phyloP scores from a whole-genome alignment of 306 rosid genomes.

The Amphicarpaea edgeworthii region DNA sequence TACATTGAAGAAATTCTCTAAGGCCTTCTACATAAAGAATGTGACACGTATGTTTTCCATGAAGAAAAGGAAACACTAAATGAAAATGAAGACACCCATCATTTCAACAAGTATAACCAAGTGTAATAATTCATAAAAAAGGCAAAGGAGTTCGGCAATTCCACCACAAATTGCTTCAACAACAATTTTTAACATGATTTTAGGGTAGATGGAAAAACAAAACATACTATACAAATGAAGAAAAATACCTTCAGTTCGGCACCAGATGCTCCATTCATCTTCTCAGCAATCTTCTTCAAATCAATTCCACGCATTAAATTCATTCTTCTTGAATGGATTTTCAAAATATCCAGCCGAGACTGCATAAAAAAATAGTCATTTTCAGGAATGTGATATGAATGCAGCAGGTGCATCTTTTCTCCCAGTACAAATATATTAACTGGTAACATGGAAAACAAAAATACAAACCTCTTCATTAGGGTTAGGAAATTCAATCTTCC shows the following conservation, averaged over 20 bases:
- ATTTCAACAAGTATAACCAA: background rate
- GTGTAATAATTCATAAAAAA: background rate
- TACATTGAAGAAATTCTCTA: conserved; percentile 8
- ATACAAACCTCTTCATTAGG: conserved; percentile 86
- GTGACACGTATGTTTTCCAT: too few species aligned
- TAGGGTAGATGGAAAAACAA: conserved; percentile 12
- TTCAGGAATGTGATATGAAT: conserved; percentile 21
- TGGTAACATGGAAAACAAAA: background rate
- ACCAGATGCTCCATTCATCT: conserved; percentile 99
- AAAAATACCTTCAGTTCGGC: conserved; percentile 92
- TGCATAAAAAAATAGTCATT: conserved; percentile 49
- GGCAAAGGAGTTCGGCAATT: background rate
- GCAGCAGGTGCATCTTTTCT: background rate
- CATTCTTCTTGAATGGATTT: conserved; percentile 99
- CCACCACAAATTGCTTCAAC: background rate
- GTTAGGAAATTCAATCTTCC: conserved; percentile 98
- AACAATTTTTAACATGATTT: background rate
- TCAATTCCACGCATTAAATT: conserved; percentile 99
- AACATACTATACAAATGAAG: conserved; percentile 18
- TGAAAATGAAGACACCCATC: conserved; percentile 14
- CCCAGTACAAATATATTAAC: conserved; percentile 31
- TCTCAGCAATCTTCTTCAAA: conserved; percentile 97
- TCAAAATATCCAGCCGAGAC: conserved; percentile 95
- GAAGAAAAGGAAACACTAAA: conserved; percentile 1
- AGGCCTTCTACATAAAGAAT: background rate